These are phyloP conservation scores for Pisolithus albus DNA, from an alignment of 768 basidiomycete genomes.

Conservation along the genomic window DNA sequence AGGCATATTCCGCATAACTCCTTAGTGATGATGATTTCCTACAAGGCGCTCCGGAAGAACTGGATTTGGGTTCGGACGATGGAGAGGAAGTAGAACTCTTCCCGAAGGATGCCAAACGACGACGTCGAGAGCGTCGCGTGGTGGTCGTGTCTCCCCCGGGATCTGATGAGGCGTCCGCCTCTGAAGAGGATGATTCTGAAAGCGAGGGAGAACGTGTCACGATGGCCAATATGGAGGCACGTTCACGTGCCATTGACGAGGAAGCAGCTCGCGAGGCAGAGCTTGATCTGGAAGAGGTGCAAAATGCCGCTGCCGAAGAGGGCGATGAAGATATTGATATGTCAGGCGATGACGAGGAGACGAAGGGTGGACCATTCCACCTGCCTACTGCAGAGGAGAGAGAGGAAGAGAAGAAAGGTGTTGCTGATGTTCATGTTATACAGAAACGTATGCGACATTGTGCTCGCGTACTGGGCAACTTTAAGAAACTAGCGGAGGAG, in stretches of 20 bases:
- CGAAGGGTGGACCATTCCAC: conserved; percentile 40
- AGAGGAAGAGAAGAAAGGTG: conserved; percentile 61
- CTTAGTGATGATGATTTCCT: conserved; percentile 49
- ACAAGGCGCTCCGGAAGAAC: conserved; percentile 46
- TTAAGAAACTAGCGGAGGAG: conserved; percentile 58
- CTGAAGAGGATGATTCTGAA: conserved; percentile 33
- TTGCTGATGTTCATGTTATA: conserved; percentile 67
- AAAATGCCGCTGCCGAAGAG: conserved; percentile 43
- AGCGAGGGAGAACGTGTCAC: conserved; percentile 57
- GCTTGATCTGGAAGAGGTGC: conserved; percentile 60
- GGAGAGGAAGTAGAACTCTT: conserved; percentile 37
- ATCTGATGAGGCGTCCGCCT: conserved; percentile 43
- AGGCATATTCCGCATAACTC: neutral
- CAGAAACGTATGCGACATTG: conserved; percentile 77
- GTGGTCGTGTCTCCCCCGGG: conserved; percentile 44
- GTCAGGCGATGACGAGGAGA: conserved; percentile 32
- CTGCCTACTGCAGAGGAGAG: conserved; percentile 68
- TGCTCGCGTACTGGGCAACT: conserved; percentile 64
- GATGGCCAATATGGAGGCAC: conserved; percentile 74
- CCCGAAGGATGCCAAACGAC: conserved; percentile 37
- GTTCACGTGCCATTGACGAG: conserved; percentile 71
- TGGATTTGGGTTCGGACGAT: conserved; percentile 59
- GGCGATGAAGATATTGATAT: conserved; percentile 39
- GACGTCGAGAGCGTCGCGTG: conserved; percentile 29
- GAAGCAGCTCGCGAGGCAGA: conserved; percentile 60